These are phyloP conservation scores for Euphrasia confusa DNA, from an alignment of 257 asterid genomes.

Conservation along the genomic window DNA sequence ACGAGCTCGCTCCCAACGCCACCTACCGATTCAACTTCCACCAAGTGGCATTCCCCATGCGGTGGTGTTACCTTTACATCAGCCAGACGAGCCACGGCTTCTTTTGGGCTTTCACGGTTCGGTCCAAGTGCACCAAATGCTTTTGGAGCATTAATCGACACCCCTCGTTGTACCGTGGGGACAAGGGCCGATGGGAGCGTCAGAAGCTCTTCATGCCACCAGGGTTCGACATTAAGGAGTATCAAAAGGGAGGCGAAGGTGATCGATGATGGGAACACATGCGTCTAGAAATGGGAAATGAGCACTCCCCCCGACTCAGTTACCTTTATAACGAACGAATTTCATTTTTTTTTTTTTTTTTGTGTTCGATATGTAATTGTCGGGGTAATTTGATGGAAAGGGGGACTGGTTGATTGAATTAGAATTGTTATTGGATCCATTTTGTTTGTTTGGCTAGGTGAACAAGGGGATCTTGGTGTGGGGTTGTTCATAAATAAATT, in stretches of 20 bases:
- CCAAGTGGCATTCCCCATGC: conserved; percentile 56
- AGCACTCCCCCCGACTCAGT: no score
- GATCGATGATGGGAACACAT: no score
- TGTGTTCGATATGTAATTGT: no score
- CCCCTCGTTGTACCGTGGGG: conserved; percentile 40
- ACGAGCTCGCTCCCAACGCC: conserved; percentile 27
- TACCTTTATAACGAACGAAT: no score
- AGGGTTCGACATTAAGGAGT: conserved; percentile 11
- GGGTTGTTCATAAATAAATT: no score
- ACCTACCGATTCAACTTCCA: conserved; percentile 33
- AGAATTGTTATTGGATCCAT: no score
- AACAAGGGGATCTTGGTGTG: no score
- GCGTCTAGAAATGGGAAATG: no score
- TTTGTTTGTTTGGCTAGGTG: no score
- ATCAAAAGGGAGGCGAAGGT: neutral
- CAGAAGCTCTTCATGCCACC: conserved; percentile 43
- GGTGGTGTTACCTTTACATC: conserved; percentile 58
- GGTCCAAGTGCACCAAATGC: conserved; percentile 52
- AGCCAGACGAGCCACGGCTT: conserved; percentile 33
- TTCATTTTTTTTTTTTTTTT: no score
- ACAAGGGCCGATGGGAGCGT: conserved; percentile 50
- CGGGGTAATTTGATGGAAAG: no score
- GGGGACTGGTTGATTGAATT: no score
- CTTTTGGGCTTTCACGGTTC: conserved; percentile 55
- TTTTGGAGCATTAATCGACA: conserved; percentile 55